Evolutionary conservation across 257 asterid species (phyloP), one percentile per base, ranked within the genome.

Genomic region (Scutellaria baicalensis): DNA sequence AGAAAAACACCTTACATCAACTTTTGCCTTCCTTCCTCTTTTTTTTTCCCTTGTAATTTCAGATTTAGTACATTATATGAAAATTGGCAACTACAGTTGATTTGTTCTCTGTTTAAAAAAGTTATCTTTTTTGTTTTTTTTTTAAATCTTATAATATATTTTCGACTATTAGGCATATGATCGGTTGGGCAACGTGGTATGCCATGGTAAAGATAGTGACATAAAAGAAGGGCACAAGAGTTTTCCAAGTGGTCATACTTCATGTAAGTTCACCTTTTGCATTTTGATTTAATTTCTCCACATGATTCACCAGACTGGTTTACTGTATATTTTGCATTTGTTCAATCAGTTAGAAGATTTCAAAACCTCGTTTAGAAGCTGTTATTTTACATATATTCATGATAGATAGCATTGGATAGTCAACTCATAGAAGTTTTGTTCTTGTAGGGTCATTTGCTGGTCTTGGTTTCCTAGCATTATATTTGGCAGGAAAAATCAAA

Each of bases 171-270:
- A 92, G 97, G 50, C 1, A 16, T 92, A 83, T 51, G 92, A 85
- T 76, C 60, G 11, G 21, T 82, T 62, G 88, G 96, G 97, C 45
- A 61, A 92, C 20, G 97, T 92, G 62, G 57, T 54, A 9, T 92
- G 97, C 82, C 87, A 84, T 77, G 97, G 97, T 59, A 78, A 89
- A 48, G 69, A 42, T 5, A 81, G 89, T 35, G 95, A 86, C 9
- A 84, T 89, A 64, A 92, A 79, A 79, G 97, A 89, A 87, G 97
- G 97, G 51, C 95, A 89, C 77, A 89, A 92, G 89, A 92, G 96
- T 79, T 91, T 91, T 79, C 97, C 97, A 31, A 91, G 97, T 14
- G 97, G 97, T 23, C 97, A 91, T 66, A 79, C 96, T 73, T 91
- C 96, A 70, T 84, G 96, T 91, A 81, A 76, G 89, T 72, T 17